Evolutionary conservation across 352 stramenopile species (phyloP), one percentile per base, ranked within the genome.

Genomic region (Aphanomyces cochlioides): DNA sequence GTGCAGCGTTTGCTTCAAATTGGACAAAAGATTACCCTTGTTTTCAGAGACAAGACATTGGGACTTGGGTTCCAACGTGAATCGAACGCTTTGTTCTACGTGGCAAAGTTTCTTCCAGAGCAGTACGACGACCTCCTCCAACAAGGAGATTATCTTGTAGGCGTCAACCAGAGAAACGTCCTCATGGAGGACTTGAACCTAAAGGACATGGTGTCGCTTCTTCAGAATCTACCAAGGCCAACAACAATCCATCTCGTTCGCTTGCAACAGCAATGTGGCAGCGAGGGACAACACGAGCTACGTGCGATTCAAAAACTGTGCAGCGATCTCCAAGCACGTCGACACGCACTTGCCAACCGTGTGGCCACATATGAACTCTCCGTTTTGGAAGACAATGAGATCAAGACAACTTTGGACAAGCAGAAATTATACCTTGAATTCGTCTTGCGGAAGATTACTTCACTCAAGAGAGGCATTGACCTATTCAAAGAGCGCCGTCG

Each of bases 151-250:
- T 61, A 47, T n/a, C 7, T 70, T 28, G 43, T 61, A 7, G 47
- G 47, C 47, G 36, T 70, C 17, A 64, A 70, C 39, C 15, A 61
- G 7, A 21, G 28, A n/a, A 28, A 61, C 28, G 21, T 70, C 10
- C 8, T 38, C 3, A 40, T 70, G n/a, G 64, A 70, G 34, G 64
- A 61, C 37, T 15, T 61, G 3, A n/a, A 10, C 4, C 6, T 40
- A 21, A 41, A 41, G 7, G 64, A 70, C 1, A n/a, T 70, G 15
- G 50, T 36, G 40, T 21, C 15, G 15, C 21, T 19, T 7, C 12
- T 61, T 7, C 13, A 39, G 28, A 61, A 39, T 12, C 54, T 61
- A 10, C 54, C 54, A 7, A 28, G 54, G 13, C 54, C 54, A 17
- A 13, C 21, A 10, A 12, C 39, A 10, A 28, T 61, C 28, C 54